Evolutionary conservation across 2,329 filamentous ascomycete genomes (phyloP), one percentile per base, ranked within the genome.

Genomic region (Echinosphaeria canescens): DNA sequence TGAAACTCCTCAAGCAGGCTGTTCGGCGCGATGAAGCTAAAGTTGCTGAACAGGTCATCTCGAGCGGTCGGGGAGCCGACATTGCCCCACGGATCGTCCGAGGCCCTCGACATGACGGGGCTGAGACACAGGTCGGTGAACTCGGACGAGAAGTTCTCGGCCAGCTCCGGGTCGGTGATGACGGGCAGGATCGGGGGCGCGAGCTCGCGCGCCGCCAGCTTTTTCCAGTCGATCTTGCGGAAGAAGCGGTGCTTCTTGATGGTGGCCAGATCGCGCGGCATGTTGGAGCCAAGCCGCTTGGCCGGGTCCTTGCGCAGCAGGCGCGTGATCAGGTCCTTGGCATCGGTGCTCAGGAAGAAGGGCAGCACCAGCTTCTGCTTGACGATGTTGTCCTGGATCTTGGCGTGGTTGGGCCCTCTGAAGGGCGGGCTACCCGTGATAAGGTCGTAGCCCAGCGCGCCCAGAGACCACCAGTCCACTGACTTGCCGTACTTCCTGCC

Each of bases 391-490:
- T 93, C 76, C 48, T 92, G 81, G 34, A 93, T 84, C 56, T 92
- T 95, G 42, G 80, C 72, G 45, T 91, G 73, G 52, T 93, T 95
- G 47, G 74, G 73, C 23, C 80, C 88, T 15, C 70, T 70, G 53
- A 95, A 98, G 0, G 90, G 88, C 7, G 85, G 82, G 29, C 73
- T 73, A 28, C 90, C 88, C 8, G 85, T 95, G 46, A 98, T 72
- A 19, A 98, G 59, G 46, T 98, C 88, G 47, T 74, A 91, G 18
- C 80, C 82, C 24, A 98, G 63, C 3, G 85, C 84, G 19, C 90
- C 88, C 25, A 98, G 73, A 4, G 84, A 92, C 88, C 88, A 98
- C 85, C 85, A 98, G 52, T 98, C 88, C 12, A 93, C 90, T 2
- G 82, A 74, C 48, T 84, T 85, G 42, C 85, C 84, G 47, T 98